Evolutionary conservation across 2,329 filamentous ascomycete genomes (phyloP), one percentile per base, ranked within the genome.

Genomic region (Aureobasidium mangrovei): DNA sequence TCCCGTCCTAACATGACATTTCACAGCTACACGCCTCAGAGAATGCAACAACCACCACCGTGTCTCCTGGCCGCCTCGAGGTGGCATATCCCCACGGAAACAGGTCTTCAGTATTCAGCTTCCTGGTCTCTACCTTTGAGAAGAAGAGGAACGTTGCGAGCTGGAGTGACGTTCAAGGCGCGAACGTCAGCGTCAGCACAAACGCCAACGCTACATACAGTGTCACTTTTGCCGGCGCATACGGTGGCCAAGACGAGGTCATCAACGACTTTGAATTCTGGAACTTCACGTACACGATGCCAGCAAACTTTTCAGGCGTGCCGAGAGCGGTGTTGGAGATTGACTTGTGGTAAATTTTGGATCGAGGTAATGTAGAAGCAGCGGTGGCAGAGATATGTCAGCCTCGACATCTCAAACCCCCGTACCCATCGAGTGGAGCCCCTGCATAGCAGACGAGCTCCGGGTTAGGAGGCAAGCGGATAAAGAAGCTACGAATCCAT

Each of bases 11-110:
- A 12, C 27, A 29, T 52, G 35, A 52, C 39, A 10, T 18, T 43
- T 29, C 2, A 10, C 12, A 66, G 54, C 63, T 70, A n/a, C 72
- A 70, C 54, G 67, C 72, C 0, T 71, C 69, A 0, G 70, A 76
- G 55, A 64, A 61, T 32, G 64, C 69, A 4, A 61, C 79, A 43
- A 61, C 74, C 35, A 67, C 70, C 0, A 62, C 70, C 28, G 73
- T 77, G 0, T 64, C 67, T 2, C 70, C 74, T 0, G 52, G 58
- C 28, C 54, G 48, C 12, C 65, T 84, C 5, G 72, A 71, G 8
- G 62, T 84, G 2, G 73, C 74, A 0, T 84, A 84, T 58, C 80
- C 80, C 0, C 59, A 67, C 10, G 80, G 78, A 1, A 78, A 74
- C 41, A 61, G 68, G 0, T 67, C 66, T 3, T 78, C 75, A 27